phyloP scores from a whole-genome alignment of 2,329 filamentous ascomycete genomes.

The Pseudogymnoascus sp. region DNA sequence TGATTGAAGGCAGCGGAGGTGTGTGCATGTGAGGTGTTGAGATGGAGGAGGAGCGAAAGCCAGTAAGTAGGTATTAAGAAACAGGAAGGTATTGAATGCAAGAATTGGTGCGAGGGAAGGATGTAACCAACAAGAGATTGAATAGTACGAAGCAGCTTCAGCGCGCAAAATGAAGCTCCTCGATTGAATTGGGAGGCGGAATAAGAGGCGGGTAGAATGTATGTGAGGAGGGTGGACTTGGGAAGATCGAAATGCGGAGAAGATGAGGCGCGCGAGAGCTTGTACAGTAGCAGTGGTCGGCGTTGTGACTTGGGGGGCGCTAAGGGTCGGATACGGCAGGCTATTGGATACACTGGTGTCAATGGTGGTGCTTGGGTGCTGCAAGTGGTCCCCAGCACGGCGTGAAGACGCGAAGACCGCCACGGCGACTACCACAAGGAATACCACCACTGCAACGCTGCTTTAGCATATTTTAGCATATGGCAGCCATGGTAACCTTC shows the following conservation, averaged over 20 bases:
- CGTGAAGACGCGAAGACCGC: background rate
- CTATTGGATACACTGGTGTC: background rate
- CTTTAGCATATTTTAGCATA: background rate
- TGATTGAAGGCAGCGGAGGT: slow-evolving; percentile 7
- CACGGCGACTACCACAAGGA: background rate
- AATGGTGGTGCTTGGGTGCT: background rate
- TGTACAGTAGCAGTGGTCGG: background rate
- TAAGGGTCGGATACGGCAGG: background rate
- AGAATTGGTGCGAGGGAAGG: slow-evolving; percentile 11
- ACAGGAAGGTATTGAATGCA: slow-evolving; percentile 5
- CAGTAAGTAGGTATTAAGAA: slow-evolving; percentile 2
- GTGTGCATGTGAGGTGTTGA: slow-evolving; percentile 8
- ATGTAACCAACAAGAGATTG: slow-evolving; percentile 10
- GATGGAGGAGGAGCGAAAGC: slow-evolving; percentile 7
- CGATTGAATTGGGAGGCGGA: background rate
- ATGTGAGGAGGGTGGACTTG: background rate
- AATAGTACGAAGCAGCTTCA: slow-evolving; percentile 8
- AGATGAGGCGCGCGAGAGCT: slow-evolving; percentile 6
- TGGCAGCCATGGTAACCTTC: background rate
- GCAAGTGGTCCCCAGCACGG: background rate
- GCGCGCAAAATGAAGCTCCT: background rate
- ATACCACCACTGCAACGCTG: background rate
- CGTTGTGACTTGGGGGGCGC: background rate
- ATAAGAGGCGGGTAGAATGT: slow-evolving; percentile 4
- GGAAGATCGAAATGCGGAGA: slow-evolving; percentile 10